Evolutionary conservation across 2,329 filamentous ascomycete genomes (phyloP).

Genomic region (Ophiosphaerella korrae): DNA sequence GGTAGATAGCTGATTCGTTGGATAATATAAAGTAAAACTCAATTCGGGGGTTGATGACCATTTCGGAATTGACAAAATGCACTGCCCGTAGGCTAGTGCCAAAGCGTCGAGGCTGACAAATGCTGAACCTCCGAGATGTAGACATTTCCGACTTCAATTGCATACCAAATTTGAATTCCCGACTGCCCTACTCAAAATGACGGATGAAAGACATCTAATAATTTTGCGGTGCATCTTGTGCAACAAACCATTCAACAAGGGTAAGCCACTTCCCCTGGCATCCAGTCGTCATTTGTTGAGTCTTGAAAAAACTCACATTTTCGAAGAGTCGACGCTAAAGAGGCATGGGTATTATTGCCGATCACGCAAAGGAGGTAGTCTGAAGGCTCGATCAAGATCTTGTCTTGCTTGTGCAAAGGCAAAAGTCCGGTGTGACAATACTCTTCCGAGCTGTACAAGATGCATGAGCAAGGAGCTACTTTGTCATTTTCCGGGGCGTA

Average conservation of each 20-base stretch:
- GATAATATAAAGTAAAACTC: no score
- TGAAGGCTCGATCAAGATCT: not conserved
- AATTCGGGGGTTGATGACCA: no score
- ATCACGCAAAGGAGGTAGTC: not conserved
- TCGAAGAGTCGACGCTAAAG: conserved; percentile 4
- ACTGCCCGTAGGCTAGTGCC: conserved; percentile 1
- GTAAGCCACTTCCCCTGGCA: not conserved
- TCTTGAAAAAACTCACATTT: not conserved
- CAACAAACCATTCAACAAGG: conserved; percentile 12
- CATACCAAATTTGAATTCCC: not conserved
- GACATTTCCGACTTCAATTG: no score
- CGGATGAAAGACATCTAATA: not conserved
- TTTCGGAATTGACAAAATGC: conserved; percentile 5
- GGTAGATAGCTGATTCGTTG: no score
- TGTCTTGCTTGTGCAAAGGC: conserved; percentile 7
- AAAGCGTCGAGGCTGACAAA: conserved; percentile 5
- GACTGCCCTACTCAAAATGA: not conserved
- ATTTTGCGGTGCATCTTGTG: conserved; percentile 3
- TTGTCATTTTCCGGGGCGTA: conserved; percentile 18
- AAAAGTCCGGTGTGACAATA: conserved; percentile 6
- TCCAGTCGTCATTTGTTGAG: not conserved
- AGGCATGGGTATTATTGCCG: conserved; percentile 11
- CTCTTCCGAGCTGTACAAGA: conserved; percentile 1
- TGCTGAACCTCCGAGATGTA: not conserved
- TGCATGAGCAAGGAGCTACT: not conserved